Conservation (phyloP, 257 asterid species). For the Nicotiana benthamiana region DNA sequence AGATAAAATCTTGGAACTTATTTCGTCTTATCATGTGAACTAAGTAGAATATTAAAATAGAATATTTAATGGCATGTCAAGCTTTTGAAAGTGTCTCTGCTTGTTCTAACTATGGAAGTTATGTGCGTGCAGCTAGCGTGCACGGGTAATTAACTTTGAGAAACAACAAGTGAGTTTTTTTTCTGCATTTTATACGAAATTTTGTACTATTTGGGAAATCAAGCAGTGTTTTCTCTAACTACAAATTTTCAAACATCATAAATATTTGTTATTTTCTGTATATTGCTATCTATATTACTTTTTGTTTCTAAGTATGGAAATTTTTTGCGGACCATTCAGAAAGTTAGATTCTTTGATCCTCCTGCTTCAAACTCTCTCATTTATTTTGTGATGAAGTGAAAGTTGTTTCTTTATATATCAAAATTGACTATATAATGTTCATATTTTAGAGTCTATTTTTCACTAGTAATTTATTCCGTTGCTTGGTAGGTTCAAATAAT, state of each 20-base stretch:
- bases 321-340: neutral
- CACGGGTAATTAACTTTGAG: neutral
- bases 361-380: neutral
- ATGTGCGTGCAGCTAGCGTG: neutral
- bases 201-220: neutral
- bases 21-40: neutral
- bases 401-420: neutral
- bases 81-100: neutral
- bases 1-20: neutral
- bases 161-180: neutral
- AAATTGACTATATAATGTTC: neutral
- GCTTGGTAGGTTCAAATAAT: no score
- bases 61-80: neutral
- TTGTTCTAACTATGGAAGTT: neutral
- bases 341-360: neutral
- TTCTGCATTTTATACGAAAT: neutral
- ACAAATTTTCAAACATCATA: neutral
- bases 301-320: neutral
- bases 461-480: no score
- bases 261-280: neutral
- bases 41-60: neutral
- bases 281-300: neutral
- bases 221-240: neutral
- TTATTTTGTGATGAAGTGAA: neutral
- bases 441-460: no score